Conservation (phyloP, 2,329 filamentous ascomycete species). For the Thermothelomyces thermophilus region DNA sequence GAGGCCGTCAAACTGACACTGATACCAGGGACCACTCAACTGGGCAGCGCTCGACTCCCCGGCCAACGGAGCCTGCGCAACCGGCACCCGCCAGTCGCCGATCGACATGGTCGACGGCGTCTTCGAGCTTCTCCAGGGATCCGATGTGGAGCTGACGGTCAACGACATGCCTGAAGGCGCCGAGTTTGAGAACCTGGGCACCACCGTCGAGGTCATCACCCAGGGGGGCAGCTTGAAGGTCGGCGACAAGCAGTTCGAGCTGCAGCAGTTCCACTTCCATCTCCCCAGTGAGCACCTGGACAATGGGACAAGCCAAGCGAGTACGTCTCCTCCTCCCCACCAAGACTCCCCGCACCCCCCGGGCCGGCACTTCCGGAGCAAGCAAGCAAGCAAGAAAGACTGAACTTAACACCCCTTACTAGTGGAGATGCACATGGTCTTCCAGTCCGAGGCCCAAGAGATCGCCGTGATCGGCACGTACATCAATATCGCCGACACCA, state of each 20-base stretch:
- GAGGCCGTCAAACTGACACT: neutral
- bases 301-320: conserved; percentile 39
- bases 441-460: conserved; percentile 36
- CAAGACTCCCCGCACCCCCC: neutral
- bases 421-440: conserved; percentile 56
- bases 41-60: conserved; percentile 21
- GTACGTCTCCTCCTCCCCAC: conserved; percentile 24
- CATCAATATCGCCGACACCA: conserved; percentile 33
- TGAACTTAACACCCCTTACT: conserved; percentile 3
- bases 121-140: conserved; percentile 30
- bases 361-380: neutral
- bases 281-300: conserved; percentile 44
- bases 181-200: conserved; percentile 51
- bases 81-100: conserved; percentile 49
- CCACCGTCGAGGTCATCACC: conserved; percentile 50
- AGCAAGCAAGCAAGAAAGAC: neutral
- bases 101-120: conserved; percentile 44
- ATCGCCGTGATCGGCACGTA: conserved; percentile 41
- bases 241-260: conserved; percentile 31
- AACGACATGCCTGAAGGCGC: conserved; percentile 37
- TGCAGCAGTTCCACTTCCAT: conserved; percentile 46
- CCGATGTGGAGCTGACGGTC: conserved; percentile 34
- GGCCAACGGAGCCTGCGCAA: conserved; percentile 42
- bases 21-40: conserved; percentile 20
- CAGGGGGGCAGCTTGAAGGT: conserved; percentile 32